Evolutionary conservation across 1,139 yeast genomes (phyloP), one percentile per base, ranked within the genome.

Genomic region (Taphrina sp.): DNA sequence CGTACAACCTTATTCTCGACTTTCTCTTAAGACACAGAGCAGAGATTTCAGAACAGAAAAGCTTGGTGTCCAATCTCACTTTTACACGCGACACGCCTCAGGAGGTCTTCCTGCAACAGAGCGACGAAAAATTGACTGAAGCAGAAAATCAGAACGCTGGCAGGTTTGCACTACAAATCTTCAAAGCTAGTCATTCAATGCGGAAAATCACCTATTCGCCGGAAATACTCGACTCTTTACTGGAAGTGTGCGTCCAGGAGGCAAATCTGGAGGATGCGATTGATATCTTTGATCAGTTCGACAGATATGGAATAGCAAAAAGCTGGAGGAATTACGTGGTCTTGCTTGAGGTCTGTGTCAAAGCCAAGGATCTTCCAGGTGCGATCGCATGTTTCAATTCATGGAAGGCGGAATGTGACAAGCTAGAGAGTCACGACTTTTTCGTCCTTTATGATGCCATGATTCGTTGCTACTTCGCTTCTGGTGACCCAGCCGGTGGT

Each of bases 401-500:
- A 23, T 64, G 61, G 56, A 63, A 63, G 35, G 39, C 26, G 8
- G 45, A 53, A 7, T 51, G 52, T 14, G 14, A 41, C 14, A 22
- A 39, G n/a, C 38, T 61, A 37, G 58, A 58, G 1, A 51, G 60
- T 14, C 55, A 53, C 19, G 57, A 61, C 20, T 60, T 59, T 35
- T 49, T 49, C 31, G 56, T 51, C 2, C 60, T 66, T n/a, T 66
- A 67, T 47, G 57, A 64, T 7, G 66, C 68, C n/a, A 61, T 71
- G 54, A 59, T 70, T n/a, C 63, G 62, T 14, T 69, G 71, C 3
- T 68, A 64, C 45, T 67, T 69, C 51, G 59, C 58, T n/a, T 52
- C 62, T 29, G 63, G 63, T 14, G 62, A 64, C 38, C 58, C 64
- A 3, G 64, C 58, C 14, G 62, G 58, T 3, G 73, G 68, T 8